A percentile compares a stretch with the other conserved stretches of the same genome.
These are phyloP conservation scores for Adenanthera pavonina DNA, from an alignment of 306 rosid species.

Conservation along the genomic window DNA sequence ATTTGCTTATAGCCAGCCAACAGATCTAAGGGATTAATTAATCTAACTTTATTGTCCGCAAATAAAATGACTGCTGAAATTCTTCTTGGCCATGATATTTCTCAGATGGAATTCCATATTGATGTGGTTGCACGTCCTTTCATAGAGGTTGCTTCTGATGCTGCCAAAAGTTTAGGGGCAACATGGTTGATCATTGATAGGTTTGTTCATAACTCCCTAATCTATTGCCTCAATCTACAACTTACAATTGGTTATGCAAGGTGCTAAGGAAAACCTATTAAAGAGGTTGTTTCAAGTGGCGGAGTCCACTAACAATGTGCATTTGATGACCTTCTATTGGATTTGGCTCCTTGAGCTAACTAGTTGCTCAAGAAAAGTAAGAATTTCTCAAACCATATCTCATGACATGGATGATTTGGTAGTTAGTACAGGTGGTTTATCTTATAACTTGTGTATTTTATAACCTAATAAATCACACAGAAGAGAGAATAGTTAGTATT, in stretches of 20 bases:
- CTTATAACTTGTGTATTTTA: too few species aligned
- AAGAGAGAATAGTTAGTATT: not conserved
- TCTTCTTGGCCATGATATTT: constrained; percentile 19
- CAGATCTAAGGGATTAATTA: too few species aligned
- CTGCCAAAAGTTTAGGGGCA: constrained; percentile 44
- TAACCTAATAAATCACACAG: not conserved
- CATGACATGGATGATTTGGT: too few species aligned
- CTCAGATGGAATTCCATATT: constrained; percentile 59
- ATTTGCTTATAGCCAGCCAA: not conserved
- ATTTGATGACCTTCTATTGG: not conserved
- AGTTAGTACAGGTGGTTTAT: too few species aligned
- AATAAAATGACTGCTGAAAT: constrained; percentile 2
- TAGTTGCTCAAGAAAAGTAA: too few species aligned
- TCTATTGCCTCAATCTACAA: not conserved
- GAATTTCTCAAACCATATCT: too few species aligned
- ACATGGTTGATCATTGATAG: constrained; percentile 77
- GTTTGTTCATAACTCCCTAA: constrained; percentile 46
- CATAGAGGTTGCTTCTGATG: constrained; percentile 49
- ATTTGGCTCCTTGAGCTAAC: too few species aligned
- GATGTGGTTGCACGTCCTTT: constrained; percentile 56
- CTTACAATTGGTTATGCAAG: too few species aligned
- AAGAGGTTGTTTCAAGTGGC: too few species aligned
- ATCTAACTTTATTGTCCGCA: not conserved
- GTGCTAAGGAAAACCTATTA: too few species aligned
- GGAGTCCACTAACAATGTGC: too few species aligned